A percentile compares a stretch with the other conserved stretches of the same genome.
Evolutionary conservation across 2,329 filamentous ascomycete genomes (phyloP).

Genomic region (Alternaria novae-zelandiae): DNA sequence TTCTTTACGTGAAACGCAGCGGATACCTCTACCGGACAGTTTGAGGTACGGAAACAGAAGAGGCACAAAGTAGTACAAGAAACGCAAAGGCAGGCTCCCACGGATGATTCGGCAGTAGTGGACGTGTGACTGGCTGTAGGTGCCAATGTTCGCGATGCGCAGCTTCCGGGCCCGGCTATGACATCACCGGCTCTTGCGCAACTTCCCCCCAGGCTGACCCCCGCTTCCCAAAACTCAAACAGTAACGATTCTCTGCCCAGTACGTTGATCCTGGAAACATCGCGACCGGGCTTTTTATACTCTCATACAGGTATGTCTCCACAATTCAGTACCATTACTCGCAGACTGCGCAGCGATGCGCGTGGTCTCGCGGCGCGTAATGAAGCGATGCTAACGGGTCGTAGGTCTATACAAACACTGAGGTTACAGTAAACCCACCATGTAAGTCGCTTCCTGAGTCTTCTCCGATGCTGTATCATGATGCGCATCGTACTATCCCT

Average conservation of each 20-base stretch:
- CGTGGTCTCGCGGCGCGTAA: slow-evolving; percentile 12
- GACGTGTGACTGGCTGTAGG: slow-evolving; percentile 3
- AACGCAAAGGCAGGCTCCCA: neutral
- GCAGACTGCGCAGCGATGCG: slow-evolving; percentile 10
- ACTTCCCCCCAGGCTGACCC: slow-evolving; percentile 22
- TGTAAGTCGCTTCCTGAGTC: slow-evolving; percentile 41
- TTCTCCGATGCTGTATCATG: slow-evolving; percentile 1
- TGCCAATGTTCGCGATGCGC: slow-evolving; percentile 1
- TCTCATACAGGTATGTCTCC: slow-evolving; percentile 15
- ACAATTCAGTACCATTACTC: neutral
- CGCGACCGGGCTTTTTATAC: neutral
- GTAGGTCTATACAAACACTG: slow-evolving; percentile 24
- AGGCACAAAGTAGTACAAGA: neutral
- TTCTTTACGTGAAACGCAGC: neutral
- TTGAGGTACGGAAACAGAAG: neutral
- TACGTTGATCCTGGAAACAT: slow-evolving; percentile 9
- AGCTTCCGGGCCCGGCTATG: slow-evolving; percentile 26
- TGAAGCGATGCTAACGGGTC: slow-evolving; percentile 28
- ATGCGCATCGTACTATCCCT: neutral
- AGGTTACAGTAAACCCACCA: slow-evolving; percentile 18
- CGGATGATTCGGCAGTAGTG: neutral
- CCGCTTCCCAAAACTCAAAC: slow-evolving; percentile 23
- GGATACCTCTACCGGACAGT: neutral
- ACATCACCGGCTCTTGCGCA: slow-evolving; percentile 27
- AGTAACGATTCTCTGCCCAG: slow-evolving; percentile 21